A percentile compares a stretch with the other conserved stretches of the same genome.
Conservation (phyloP, 768 basidiomycete species). For the Asterophora lycoperdoides region DNA sequence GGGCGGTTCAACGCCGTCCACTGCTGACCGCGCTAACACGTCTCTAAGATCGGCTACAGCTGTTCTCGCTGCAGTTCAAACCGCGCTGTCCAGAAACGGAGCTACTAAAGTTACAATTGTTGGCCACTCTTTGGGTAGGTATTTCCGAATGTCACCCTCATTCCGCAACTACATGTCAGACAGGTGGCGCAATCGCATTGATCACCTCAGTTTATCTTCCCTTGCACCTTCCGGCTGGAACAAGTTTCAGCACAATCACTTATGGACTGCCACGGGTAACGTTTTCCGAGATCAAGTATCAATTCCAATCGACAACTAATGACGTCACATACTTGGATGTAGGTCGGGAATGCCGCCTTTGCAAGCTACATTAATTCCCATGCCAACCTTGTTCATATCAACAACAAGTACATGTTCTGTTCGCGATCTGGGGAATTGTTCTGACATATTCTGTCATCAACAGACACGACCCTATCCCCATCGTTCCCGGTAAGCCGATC, state of each 20-base stretch:
- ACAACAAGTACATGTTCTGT: too few species aligned
- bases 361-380: too few species aligned
- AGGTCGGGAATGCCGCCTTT: too few species aligned
- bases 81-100: constrained; percentile 16
- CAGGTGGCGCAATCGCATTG: constrained; percentile 37
- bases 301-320: constrained; percentile 19
- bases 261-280: constrained; percentile 19
- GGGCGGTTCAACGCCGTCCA: too few species aligned
- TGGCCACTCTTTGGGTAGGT: constrained; percentile 37
- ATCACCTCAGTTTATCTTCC: constrained; percentile 37
- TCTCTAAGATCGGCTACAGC: constrained; percentile 22
- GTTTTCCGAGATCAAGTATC: constrained; percentile 14
- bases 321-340: too few species aligned
- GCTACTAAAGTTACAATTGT: constrained; percentile 23
- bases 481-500: constrained; percentile 21
- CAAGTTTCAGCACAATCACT: constrained; percentile 14
- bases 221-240: constrained; percentile 29
- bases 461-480: constrained; percentile 30
- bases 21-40: too few species aligned
- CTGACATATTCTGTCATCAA: constrained; percentile 36
- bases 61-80: constrained; percentile 27
- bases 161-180: neutral
- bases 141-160: too few species aligned
- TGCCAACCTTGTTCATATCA: too few species aligned
- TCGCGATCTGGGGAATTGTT: too few species aligned